Evolutionary conservation across 345 rosid genomes (phyloP).

Genomic region (Eucalyptus pumila): DNA sequence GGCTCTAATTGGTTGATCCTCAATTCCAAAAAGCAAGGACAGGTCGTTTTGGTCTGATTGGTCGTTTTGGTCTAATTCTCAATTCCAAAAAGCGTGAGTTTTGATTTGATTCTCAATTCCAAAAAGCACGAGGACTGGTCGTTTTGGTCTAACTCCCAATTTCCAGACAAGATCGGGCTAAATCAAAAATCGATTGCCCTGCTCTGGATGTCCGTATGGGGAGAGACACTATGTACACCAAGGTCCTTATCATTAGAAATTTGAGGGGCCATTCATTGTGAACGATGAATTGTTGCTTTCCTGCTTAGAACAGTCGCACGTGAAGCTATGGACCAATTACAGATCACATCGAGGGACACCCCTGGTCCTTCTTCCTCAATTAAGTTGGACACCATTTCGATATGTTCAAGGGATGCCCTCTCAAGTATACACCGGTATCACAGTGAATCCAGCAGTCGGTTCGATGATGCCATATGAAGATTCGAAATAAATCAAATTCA

Average conservation of each 20-base stretch:
- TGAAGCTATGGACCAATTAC: background rate
- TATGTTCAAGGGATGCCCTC: background rate
- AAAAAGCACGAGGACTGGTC: too few relatives aligned
- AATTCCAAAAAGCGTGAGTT: too few relatives aligned
- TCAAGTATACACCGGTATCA: background rate
- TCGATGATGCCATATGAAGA: background rate
- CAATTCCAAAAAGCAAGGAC: too few relatives aligned
- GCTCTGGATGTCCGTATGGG: background rate
- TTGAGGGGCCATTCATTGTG: background rate
- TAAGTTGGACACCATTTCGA: background rate
- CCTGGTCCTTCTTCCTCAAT: background rate
- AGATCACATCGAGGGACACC: background rate
- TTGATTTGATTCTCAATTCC: too few relatives aligned
- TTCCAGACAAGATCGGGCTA: background rate
- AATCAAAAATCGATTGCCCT: background rate
- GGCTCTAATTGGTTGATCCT: too few relatives aligned
- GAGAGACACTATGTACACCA: background rate
- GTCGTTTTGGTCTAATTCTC: too few relatives aligned
- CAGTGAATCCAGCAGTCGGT: background rate
- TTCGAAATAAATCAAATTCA: background rate
- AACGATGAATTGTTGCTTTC: background rate
- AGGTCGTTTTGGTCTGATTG: too few relatives aligned
- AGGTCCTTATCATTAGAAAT: background rate
- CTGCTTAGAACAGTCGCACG: background rate
- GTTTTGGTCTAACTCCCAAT: background rate